Evolutionary conservation across 495 filamentous ascomycete genomes (phyloP), one percentile per base, ranked within the genome.

Genomic region (Thermochaetoides thermophila): DNA sequence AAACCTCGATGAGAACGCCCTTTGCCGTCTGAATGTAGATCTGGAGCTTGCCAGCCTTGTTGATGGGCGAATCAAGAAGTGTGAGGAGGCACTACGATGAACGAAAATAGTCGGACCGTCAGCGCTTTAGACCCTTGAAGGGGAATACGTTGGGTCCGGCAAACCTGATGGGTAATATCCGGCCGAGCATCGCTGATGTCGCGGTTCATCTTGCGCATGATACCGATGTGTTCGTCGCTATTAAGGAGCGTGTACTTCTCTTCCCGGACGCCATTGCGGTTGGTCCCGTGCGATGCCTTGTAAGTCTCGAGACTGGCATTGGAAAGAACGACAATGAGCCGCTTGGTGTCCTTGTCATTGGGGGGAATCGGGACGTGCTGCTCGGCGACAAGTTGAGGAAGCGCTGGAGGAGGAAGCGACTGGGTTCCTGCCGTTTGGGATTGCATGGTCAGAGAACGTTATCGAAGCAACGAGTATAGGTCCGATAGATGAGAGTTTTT

Each of bases 11-110:
- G 44, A 97, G 66, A 23, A 95, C 86, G 26, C 85, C 85, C 56
- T 93, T 94, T 38, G 85, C 84, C 2, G 89, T 94, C 52, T 93
- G 84, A 44, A 97, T 96, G 64, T 89, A 97, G 49, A 97, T 95
- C 58, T 97, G 89, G 12, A 97, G 74, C 53, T 76, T 84, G 34
- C 89, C 89, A 28, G 89, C 89, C 59, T 97, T 97, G 71, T 96
- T 97, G 63, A 97, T 71, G 25, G 89, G 89, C 7, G 89, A 96
- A 54, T 97, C 89, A 40, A 97, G 81, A 14, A 97, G 78, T 37
- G 89, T 97, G 39, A 97, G 78, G 21, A 97, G 76, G 57, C 89
- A 97, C 89, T 97, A n/a, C n/a, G 52, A 34, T 19, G 34, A 17
- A 30, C 2, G 25, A 23, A 16, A 34, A 23, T n/a, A 8, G 29